phyloP scores from a whole-genome alignment of 2,329 filamentous ascomycete genomes.

The Sarocladium brachiariae region DNA sequence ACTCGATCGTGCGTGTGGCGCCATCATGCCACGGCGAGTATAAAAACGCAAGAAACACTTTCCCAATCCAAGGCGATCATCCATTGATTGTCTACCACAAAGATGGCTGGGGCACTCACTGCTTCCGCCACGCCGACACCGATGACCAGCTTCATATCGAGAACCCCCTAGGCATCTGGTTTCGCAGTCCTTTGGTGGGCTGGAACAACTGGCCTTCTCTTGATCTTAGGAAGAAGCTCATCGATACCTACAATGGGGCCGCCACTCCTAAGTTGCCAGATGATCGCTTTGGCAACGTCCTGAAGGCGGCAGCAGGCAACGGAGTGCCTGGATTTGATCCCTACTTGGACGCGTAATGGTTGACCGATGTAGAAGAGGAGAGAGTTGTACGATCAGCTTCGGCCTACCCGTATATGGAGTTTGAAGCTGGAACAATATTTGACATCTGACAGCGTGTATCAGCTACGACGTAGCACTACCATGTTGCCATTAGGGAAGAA shows the following conservation, averaged over 20 bases:
- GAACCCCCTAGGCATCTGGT: constrained; percentile 20
- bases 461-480: too few relatives aligned
- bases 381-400: too few relatives aligned
- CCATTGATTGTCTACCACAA: constrained; percentile 24
- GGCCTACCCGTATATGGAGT: too few relatives aligned
- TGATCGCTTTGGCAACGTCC: constrained; percentile 19
- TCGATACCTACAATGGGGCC: constrained; percentile 20
- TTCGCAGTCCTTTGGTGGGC: constrained; percentile 20
- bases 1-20: constrained; percentile 20
- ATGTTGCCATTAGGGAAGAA: too few relatives aligned
- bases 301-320: constrained; percentile 19
- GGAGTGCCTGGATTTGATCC: constrained; percentile 22
- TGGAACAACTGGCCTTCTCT: constrained; percentile 22
- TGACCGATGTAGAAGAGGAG: too few relatives aligned
- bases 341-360: constrained; percentile 15
- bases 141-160: constrained; percentile 19
- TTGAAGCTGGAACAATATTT: too few relatives aligned
- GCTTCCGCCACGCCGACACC: constrained; percentile 23
- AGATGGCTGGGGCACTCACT: constrained; percentile 21
- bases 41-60: constrained; percentile 16
- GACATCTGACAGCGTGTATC: too few relatives aligned
- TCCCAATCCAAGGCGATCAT: constrained; percentile 15
- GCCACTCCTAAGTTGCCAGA: constrained; percentile 22
- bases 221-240: constrained; percentile 19
- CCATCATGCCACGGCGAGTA: constrained; percentile 23